Conservation (phyloP, 2,329 filamentous ascomycete genomes). For the Cladosporium sp. region DNA sequence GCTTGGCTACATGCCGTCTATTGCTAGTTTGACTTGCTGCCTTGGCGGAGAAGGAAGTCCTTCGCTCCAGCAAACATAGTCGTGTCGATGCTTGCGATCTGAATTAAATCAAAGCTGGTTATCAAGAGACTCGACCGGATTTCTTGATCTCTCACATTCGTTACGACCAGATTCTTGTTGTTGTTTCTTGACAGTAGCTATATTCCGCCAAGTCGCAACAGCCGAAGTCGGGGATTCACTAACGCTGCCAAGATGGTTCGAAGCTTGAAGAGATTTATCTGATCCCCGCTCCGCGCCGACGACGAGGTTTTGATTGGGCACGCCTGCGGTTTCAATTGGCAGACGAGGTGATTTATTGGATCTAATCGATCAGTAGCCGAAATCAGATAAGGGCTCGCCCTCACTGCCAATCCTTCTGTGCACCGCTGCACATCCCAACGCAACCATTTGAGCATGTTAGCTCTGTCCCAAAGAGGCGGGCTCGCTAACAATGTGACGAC, state of each 20-base stretch:
- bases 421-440: slow-evolving; percentile 3
- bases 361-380: slow-evolving; percentile 6
- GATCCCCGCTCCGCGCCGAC: slow-evolving; percentile 8
- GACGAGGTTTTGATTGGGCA: slow-evolving; percentile 1
- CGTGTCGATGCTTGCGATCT: too few species aligned
- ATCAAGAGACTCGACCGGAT: too few species aligned
- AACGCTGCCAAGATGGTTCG: slow-evolving; percentile 8
- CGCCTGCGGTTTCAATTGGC: too few species aligned
- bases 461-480: not conserved
- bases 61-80: too few species aligned
- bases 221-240: slow-evolving; percentile 5
- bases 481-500: not conserved
- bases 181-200: not conserved
- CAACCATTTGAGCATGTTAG: not conserved
- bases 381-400: slow-evolving; percentile 7
- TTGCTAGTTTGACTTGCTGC: not conserved
- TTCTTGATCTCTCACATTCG: too few species aligned
- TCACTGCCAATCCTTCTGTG: slow-evolving; percentile 12
- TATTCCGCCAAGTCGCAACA: not conserved
- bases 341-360: slow-evolving; percentile 1
- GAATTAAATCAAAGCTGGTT: too few species aligned
- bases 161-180: too few species aligned
- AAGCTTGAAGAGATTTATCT: slow-evolving; percentile 10
- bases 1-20: slow-evolving; percentile 6
- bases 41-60: not conserved